Evolutionary conservation across 2,329 filamentous ascomycete genomes (phyloP).

Genomic region (Teratosphaeria viscida): DNA sequence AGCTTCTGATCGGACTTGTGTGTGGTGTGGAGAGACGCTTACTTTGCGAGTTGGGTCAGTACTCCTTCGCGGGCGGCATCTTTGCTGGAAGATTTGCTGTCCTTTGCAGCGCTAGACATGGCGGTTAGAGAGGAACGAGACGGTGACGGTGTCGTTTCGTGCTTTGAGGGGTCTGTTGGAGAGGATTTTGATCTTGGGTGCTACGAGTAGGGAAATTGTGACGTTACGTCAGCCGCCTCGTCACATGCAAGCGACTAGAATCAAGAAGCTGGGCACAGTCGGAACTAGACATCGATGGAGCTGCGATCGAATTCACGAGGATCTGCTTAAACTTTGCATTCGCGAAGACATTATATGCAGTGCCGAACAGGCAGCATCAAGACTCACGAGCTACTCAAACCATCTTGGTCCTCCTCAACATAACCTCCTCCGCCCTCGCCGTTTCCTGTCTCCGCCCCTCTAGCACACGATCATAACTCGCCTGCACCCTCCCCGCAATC

Average conservation of each 20-base stretch:
- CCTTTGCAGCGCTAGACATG: too few relatives aligned
- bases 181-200: too few relatives aligned
- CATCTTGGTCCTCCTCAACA: constrained; percentile 24
- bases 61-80: too few relatives aligned
- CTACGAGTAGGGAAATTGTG: too few relatives aligned
- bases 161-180: too few relatives aligned
- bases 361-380: background rate
- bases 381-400: constrained; percentile 1
- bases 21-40: background rate
- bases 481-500: constrained; percentile 31
- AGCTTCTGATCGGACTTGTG: background rate
- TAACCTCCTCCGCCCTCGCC: constrained; percentile 24
- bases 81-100: too few relatives aligned
- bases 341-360: background rate
- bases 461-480: constrained; percentile 22
- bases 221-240: background rate
- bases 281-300: background rate
- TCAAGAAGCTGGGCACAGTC: too few relatives aligned
- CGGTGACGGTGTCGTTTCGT: too few relatives aligned
- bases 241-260: background rate
- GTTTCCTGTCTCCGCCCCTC: constrained; percentile 22
- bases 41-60: background rate
- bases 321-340: background rate
- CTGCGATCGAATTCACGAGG: too few relatives aligned
- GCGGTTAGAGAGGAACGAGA: too few relatives aligned